phyloP scores from a whole-genome alignment of 1,284 basidiomycete species.

The Moesziomyces parantarcticus region DNA sequence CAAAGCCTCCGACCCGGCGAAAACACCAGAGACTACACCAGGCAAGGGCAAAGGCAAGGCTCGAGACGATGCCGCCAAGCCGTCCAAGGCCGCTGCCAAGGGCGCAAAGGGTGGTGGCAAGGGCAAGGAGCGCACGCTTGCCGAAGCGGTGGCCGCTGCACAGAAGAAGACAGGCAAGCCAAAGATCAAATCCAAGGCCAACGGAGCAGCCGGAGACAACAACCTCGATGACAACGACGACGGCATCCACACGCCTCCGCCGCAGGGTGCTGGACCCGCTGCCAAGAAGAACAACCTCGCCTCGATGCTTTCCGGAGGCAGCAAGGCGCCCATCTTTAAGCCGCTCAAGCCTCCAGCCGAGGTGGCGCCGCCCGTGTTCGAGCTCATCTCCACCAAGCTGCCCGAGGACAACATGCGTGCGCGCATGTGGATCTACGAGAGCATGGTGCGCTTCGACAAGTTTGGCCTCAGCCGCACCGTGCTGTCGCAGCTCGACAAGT shows the following conservation, averaged over 20 bases:
- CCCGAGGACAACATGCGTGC: constrained; percentile 53
- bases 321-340: constrained; percentile 21
- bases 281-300: constrained; percentile 30
- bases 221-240: constrained; percentile 24
- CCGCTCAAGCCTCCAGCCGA: constrained; percentile 37
- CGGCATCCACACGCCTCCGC: constrained; percentile 34
- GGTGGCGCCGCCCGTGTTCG: constrained; percentile 32
- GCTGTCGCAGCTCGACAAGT: constrained; percentile 49
- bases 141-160: constrained; percentile 15
- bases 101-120: constrained; percentile 12
- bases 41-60: constrained; percentile 7
- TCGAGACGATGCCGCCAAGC: neutral
- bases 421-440: constrained; percentile 61
- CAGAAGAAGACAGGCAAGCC: constrained; percentile 8
- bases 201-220: too few relatives aligned
- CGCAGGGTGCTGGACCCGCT: constrained; percentile 11
- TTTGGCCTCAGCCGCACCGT: constrained; percentile 42
- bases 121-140: constrained; percentile 18
- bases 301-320: constrained; percentile 8
- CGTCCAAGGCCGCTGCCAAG: constrained; percentile 1
- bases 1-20: neutral
- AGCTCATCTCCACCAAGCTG: constrained; percentile 46
- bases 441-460: constrained; percentile 57
- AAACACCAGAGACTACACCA: neutral
- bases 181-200: constrained; percentile 11